A percentile compares a stretch with the other conserved stretches of the same genome.
Evolutionary conservation across 2,329 filamentous ascomycete species (phyloP).

Genomic region (Diplocarpon rosae): DNA sequence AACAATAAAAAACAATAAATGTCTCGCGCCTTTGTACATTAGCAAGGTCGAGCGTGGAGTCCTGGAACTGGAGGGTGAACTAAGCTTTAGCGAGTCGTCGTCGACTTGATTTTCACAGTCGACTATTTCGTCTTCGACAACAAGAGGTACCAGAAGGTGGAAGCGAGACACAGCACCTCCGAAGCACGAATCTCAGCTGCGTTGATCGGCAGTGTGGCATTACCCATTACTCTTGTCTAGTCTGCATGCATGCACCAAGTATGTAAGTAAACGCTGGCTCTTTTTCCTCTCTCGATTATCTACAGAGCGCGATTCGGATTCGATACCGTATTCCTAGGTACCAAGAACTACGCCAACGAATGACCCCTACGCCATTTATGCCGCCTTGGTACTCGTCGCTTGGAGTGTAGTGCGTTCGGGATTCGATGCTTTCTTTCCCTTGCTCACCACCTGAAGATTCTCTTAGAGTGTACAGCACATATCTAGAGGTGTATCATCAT

Average conservation of each 20-base stretch:
- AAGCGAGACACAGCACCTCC: constrained; percentile 39
- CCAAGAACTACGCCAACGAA: constrained; percentile 40
- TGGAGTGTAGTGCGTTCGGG: constrained; percentile 61
- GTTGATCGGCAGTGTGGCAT: constrained; percentile 48
- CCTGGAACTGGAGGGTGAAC: constrained; percentile 46
- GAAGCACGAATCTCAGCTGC: constrained; percentile 54
- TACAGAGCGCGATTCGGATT: constrained; percentile 32
- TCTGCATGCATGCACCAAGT: constrained; percentile 58
- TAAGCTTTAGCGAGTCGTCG: constrained; percentile 60
- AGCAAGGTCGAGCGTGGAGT: constrained; percentile 46
- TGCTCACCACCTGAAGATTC: constrained; percentile 46
- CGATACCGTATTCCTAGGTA: constrained; percentile 50
- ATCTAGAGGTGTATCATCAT: constrained; percentile 30
- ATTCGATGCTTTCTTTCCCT: constrained; percentile 61
- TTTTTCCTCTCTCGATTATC: constrained; percentile 38
- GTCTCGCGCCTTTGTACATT: constrained; percentile 54
- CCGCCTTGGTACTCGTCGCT: constrained; percentile 63
- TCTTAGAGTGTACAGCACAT: neutral
- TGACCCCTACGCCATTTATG: constrained; percentile 61
- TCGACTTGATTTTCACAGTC: constrained; percentile 53
- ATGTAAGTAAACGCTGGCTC: constrained; percentile 44
- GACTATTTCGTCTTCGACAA: constrained; percentile 45
- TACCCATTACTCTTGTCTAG: constrained; percentile 57
- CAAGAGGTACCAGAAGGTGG: constrained; percentile 36
- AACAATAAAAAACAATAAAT: too few relatives aligned